phyloP scores from a whole-genome alignment of 139 green algal genomes.

The Spirogloea muscicola region DNA sequence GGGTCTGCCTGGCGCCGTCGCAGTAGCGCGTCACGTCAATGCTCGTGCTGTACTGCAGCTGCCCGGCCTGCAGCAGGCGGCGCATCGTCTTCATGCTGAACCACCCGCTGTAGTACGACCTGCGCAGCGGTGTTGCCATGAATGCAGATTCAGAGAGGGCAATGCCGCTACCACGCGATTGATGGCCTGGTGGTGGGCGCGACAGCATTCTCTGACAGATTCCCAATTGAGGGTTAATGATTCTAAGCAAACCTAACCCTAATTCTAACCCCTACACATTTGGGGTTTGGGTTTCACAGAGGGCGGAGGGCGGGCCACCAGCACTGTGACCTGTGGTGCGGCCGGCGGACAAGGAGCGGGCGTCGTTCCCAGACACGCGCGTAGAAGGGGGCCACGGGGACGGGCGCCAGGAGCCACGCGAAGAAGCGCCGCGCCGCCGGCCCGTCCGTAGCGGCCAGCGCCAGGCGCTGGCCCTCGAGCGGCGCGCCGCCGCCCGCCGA shows the following conservation, averaged over 20 bases:
- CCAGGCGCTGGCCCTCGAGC: not conserved
- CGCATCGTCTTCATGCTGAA: constrained; percentile 56
- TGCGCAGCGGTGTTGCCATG: constrained; percentile 20
- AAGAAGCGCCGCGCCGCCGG: constrained; percentile 34
- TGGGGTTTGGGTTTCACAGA: not conserved
- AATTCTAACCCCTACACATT: not conserved
- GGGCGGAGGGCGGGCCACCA: too few species aligned
- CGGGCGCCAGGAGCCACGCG: constrained; percentile 51
- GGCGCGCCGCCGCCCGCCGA: too few species aligned
- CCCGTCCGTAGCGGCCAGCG: not conserved
- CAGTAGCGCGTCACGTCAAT: constrained; percentile 64
- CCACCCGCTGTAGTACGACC: constrained; percentile 42
- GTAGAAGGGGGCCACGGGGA: constrained; percentile 43
- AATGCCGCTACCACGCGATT: constrained; percentile 1
- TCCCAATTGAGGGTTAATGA: not conserved
- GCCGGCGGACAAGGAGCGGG: constrained; percentile 56
- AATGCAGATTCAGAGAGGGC: not conserved
- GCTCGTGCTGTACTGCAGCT: constrained; percentile 59
- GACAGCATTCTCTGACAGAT: not conserved
- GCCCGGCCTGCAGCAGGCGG: constrained; percentile 35
- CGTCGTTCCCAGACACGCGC: constrained; percentile 42
- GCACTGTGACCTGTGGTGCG: constrained; percentile 37
- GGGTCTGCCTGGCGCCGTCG: constrained; percentile 40
- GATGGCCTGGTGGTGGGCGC: not conserved
- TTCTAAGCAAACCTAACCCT: not conserved